Conservation (phyloP, 2,329 filamentous ascomycete genomes). For the Phialemonium atrogriseum region DNA sequence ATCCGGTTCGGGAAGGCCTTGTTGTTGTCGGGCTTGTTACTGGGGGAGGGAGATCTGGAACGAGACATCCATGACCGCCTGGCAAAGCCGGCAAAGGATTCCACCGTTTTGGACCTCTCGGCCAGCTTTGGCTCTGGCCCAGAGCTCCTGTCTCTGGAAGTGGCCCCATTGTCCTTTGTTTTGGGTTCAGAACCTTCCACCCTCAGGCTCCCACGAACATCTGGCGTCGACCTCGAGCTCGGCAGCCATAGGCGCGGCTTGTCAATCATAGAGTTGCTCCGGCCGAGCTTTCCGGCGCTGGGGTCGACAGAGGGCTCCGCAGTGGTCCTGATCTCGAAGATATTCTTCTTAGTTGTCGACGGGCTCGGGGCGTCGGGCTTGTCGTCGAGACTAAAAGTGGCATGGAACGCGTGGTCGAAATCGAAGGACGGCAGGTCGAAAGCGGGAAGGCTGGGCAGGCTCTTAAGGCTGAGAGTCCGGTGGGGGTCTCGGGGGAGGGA, state of each 20-base stretch:
- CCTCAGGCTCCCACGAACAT: conserved; percentile 20
- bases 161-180: conserved; percentile 5
- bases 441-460: conserved; percentile 26
- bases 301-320: conserved; percentile 13
- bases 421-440: conserved; percentile 48
- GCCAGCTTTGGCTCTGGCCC: conserved; percentile 16
- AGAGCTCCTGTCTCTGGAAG: neutral
- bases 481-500: conserved; percentile 8
- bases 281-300: conserved; percentile 21
- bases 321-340: conserved; percentile 15
- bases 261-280: conserved; percentile 38
- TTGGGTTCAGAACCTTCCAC: conserved; percentile 5
- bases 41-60: conserved; percentile 40
- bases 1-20: conserved; percentile 14
- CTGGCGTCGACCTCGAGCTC: conserved; percentile 31
- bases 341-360: conserved; percentile 6
- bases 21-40: conserved; percentile 20
- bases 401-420: conserved; percentile 33
- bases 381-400: conserved; percentile 15
- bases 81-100: conserved; percentile 41
- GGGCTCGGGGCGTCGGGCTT: conserved; percentile 9
- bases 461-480: conserved; percentile 21
- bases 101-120: conserved; percentile 29
- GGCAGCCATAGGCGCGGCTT: conserved; percentile 46
- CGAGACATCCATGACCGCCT: conserved; percentile 42